A percentile compares a stretch with the other conserved stretches of the same genome.
phyloP scores from a whole-genome alignment of 306 rosid species.

The Geum urbanum region DNA sequence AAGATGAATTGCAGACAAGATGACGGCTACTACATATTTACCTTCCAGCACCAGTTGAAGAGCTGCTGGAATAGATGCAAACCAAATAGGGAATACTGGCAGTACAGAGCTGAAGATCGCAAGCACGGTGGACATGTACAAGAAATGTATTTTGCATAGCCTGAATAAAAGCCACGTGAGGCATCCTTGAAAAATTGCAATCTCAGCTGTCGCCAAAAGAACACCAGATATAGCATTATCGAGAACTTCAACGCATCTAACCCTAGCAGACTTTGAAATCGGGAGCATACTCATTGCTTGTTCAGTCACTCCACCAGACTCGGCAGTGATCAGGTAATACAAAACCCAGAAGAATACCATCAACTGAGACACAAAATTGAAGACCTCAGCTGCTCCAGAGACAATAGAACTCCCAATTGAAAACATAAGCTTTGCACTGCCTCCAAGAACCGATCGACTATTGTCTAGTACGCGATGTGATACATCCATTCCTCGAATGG shows the following conservation, averaged over 20 bases:
- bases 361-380: slow-evolving; percentile 78
- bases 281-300: slow-evolving; percentile 86
- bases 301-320: slow-evolving; percentile 97
- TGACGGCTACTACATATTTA: slow-evolving; percentile 56
- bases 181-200: slow-evolving; percentile 85
- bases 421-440: slow-evolving; percentile 55
- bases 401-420: slow-evolving; percentile 72
- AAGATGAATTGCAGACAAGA: slow-evolving; percentile 60
- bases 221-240: slow-evolving; percentile 90
- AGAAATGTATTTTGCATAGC: slow-evolving; percentile 69
- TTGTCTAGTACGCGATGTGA: slow-evolving; percentile 66
- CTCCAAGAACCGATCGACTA: slow-evolving; percentile 63
- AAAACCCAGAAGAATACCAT: slow-evolving; percentile 92
- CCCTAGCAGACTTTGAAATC: slow-evolving; percentile 52
- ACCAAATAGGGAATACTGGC: slow-evolving; percentile 82
- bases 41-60: slow-evolving; percentile 77
- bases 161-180: slow-evolving; percentile 88
- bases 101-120: slow-evolving; percentile 72
- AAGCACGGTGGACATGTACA: slow-evolving; percentile 84
- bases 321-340: slow-evolving; percentile 84
- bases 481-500: slow-evolving; percentile 66
- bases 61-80: slow-evolving; percentile 81
- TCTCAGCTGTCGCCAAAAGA: slow-evolving; percentile 83
- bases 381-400: slow-evolving; percentile 87
- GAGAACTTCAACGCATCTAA: slow-evolving; percentile 83